Base-by-base conservation (phyloP, 768 basidiomycete species). In the Phlebiopsis flavidoalba region DNA sequence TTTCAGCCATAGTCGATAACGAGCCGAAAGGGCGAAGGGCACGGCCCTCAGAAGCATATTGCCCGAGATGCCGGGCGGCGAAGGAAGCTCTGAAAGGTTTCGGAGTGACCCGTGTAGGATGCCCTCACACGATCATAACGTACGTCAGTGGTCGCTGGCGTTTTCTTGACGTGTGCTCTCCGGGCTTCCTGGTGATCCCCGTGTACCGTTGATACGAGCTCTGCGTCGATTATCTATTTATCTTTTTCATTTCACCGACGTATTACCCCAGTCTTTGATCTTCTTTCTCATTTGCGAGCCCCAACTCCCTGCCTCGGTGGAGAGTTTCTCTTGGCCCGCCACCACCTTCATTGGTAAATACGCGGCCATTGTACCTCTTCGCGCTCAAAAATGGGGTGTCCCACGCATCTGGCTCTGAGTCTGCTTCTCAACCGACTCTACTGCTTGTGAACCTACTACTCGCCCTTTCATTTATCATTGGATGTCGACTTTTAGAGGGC, bases 1-100 rank as follows among this genome's bases (percentile, higher is more conserved):
- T 31, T 31, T 6, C 26, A 6, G 26, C 6, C 14, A 15, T 45
- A 64, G 63, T 64, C 26, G 50, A 61, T 24, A 51, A 53, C 7
- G 70, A 76, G 59, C 71, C 76, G 8, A 77, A 75, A 69, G 86
- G n/a, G 84, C 33, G 74, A 72, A 11, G 84, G 78, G 5, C 72
- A 66, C 1, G 83, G 78, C 11, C 33, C 66, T 2, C 74, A 75
- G 48, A 83, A 85, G 64, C 66, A 73, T 10, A 53, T 51, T 1
- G 75, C 76, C 8, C 75, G 70, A 61, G 74, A 77, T 46, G 61
- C 56, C 35, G n/a, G n/a, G 76, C 76, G 19, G 74, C 74, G 0
- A 53, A 58, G 31, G 64, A 71, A 45, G 72, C 72, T 33, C 65
- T 68, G 53, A 43, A 43, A 8, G 40, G 12, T 17, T 43, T 43